Conservation (phyloP, 257 asterid genomes). For the Solanum raphanifolium region DNA sequence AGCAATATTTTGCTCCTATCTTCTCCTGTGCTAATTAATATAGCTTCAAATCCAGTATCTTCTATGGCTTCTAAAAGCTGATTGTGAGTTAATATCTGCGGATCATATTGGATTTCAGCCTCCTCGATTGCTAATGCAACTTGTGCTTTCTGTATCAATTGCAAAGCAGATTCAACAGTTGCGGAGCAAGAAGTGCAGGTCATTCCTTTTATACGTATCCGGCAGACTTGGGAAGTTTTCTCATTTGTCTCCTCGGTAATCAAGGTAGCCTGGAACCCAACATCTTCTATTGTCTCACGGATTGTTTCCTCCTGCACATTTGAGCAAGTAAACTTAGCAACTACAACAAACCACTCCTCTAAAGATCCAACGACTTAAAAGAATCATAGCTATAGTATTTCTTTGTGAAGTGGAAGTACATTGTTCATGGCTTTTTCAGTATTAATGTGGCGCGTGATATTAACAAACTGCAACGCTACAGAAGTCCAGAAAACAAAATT, state of each 20-base stretch:
- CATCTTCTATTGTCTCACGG: slow-evolving; percentile 33
- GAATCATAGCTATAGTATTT: not conserved
- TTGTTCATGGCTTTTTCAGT: not conserved
- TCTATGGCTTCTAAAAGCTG: slow-evolving; percentile 18
- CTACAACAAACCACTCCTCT: not conserved
- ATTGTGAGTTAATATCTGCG: slow-evolving; percentile 1
- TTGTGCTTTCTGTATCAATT: slow-evolving; percentile 19
- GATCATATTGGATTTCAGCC: slow-evolving; percentile 32
- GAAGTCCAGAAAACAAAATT: not conserved
- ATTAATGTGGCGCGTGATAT: not conserved
- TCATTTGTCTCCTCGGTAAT: slow-evolving; percentile 16
- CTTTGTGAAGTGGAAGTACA: not conserved
- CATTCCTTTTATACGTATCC: slow-evolving; percentile 30
- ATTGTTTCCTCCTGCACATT: slow-evolving; percentile 19
- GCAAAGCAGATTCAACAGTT: slow-evolving; percentile 24
- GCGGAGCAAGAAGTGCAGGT: slow-evolving; percentile 36
- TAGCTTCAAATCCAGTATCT: slow-evolving; percentile 22
- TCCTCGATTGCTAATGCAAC: slow-evolving; percentile 36
- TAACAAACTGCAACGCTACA: not conserved
- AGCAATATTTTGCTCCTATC: slow-evolving; percentile 19
- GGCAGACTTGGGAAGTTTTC: slow-evolving; percentile 16
- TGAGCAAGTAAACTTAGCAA: not conserved
- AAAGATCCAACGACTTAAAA: not conserved
- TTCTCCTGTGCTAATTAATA: slow-evolving; percentile 18
- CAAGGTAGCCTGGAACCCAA: slow-evolving; percentile 20